A percentile compares a stretch with the other conserved stretches of the same genome.
These are phyloP conservation scores for Rubia peregrina DNA, from an alignment of 305 asterid species.

Conservation along the genomic window DNA sequence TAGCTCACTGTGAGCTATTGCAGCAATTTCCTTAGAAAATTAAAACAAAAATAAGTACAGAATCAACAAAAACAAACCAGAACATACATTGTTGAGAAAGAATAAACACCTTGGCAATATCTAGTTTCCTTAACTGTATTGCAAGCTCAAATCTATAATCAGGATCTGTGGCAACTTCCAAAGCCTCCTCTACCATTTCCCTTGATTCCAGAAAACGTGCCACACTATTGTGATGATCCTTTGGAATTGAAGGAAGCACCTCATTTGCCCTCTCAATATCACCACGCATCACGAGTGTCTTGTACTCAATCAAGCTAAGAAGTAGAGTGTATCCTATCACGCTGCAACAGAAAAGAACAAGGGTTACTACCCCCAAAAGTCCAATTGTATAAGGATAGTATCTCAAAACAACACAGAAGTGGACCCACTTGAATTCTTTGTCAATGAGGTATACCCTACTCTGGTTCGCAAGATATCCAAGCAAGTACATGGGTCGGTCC, in stretches of 20 bases:
- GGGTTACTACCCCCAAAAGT: neutral
- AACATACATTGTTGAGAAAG: neutral
- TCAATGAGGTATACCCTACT: slow-evolving; percentile 87
- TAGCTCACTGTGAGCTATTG: slow-evolving; percentile 67
- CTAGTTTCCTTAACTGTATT: slow-evolving; percentile 82
- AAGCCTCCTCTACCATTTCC: slow-evolving; percentile 89
- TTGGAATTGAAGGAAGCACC: slow-evolving; percentile 83
- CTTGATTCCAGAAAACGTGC: slow-evolving; percentile 98
- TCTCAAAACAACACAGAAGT: neutral
- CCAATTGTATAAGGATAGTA: neutral
- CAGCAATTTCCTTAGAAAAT: slow-evolving; percentile 71
- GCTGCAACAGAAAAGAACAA: slow-evolving; percentile 36
- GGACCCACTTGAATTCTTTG: slow-evolving; percentile 95
- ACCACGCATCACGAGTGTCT: slow-evolving; percentile 98
- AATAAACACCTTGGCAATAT: slow-evolving; percentile 67
- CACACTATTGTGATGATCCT: slow-evolving; percentile 78
- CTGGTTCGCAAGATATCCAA: slow-evolving; percentile 93
- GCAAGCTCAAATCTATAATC: slow-evolving; percentile 98
- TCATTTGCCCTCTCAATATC: slow-evolving; percentile 88
- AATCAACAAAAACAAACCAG: slow-evolving; percentile 9
- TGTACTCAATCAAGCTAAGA: slow-evolving; percentile 92
- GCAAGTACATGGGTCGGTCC: slow-evolving; percentile 97
- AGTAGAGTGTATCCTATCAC: slow-evolving; percentile 83
- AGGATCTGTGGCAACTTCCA: slow-evolving; percentile 88
- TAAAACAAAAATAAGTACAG: slow-evolving; percentile 12